phyloP scores from a whole-genome alignment of 2,329 filamentous ascomycete genomes.

The Arthrobotrys sphaeroides region DNA sequence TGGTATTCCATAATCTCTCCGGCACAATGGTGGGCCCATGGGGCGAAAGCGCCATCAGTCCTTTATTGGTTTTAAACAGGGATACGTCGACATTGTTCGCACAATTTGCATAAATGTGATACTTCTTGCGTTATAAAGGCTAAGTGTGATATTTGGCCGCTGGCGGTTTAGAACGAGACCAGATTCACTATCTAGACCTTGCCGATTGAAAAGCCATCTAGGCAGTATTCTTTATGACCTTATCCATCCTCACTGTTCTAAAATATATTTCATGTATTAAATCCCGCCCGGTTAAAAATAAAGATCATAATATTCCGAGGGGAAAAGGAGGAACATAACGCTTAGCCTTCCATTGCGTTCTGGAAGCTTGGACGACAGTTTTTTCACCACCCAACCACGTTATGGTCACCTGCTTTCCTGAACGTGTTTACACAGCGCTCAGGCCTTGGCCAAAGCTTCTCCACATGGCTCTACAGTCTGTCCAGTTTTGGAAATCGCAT shows the following conservation, averaged over 20 bases:
- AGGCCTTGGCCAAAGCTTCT: slow-evolving; percentile 45
- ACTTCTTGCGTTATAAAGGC: slow-evolving; percentile 45
- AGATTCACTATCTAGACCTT: too few species aligned
- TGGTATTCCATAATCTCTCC: slow-evolving; percentile 52
- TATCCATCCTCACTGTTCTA: too few species aligned
- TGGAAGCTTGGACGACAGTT: background rate
- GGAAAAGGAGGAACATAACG: too few species aligned
- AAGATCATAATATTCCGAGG: too few species aligned
- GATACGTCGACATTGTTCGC: slow-evolving; percentile 18
- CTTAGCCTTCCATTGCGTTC: too few species aligned
- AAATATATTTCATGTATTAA: too few species aligned
- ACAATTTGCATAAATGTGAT: slow-evolving; percentile 46
- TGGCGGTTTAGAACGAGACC: too few species aligned
- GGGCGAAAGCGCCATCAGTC: background rate
- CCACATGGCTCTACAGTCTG: slow-evolving; percentile 1
- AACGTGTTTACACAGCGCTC: slow-evolving; percentile 26
- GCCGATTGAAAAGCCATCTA: too few species aligned
- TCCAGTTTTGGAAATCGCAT: slow-evolving; percentile 22
- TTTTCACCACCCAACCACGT: slow-evolving; percentile 7
- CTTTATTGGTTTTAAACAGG: slow-evolving; percentile 13
- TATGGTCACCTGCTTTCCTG: slow-evolving; percentile 30
- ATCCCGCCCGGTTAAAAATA: too few species aligned
- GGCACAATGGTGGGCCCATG: slow-evolving; percentile 13
- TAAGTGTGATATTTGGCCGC: slow-evolving; percentile 23
- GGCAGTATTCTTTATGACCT: too few species aligned